Percentiles rank a stretch among this genome's conserved stretches.
These are phyloP conservation scores for Botrytis sinoallii DNA, from an alignment of 2,329 filamentous ascomycete species.

Conservation along the genomic window DNA sequence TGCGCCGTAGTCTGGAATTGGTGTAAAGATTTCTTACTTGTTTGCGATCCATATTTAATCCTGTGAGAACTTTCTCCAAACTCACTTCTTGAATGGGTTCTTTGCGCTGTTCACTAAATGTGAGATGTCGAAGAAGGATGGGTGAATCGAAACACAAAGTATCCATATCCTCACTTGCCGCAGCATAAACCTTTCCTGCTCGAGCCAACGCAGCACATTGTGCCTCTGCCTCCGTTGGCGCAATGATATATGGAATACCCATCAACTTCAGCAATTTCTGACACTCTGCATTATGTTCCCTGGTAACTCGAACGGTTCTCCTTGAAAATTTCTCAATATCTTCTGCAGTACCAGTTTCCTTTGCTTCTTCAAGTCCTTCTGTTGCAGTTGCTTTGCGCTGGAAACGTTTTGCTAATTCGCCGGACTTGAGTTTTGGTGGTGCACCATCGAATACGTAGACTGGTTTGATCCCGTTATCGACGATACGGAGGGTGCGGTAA, in stretches of 20 bases:
- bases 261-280: conserved; percentile 88
- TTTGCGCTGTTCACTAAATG: conserved; percentile 95
- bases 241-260: conserved; percentile 93
- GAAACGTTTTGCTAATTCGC: conserved; percentile 93
- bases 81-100: conserved; percentile 96
- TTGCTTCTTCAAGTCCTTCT: conserved; percentile 88
- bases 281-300: conserved; percentile 94
- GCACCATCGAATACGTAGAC: conserved; percentile 97
- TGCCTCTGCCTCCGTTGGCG: conserved; percentile 94
- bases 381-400: conserved; percentile 91
- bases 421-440: conserved; percentile 94
- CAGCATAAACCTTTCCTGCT: conserved; percentile 93
- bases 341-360: conserved; percentile 93
- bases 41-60: conserved; percentile 79
- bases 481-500: conserved; percentile 95
- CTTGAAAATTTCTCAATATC: conserved; percentile 98
- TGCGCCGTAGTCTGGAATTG: neutral
- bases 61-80: conserved; percentile 80
- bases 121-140: conserved; percentile 86
- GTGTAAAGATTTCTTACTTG: conserved; percentile 55
- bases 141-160: conserved; percentile 93
- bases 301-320: conserved; percentile 88
- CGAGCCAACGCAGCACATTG: conserved; percentile 89
- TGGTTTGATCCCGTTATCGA: conserved; percentile 98
- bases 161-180: conserved; percentile 98